These are phyloP conservation scores for Diplotaxis tenuifolia DNA, from an alignment of 345 rosid genomes.

Conservation along the genomic window DNA sequence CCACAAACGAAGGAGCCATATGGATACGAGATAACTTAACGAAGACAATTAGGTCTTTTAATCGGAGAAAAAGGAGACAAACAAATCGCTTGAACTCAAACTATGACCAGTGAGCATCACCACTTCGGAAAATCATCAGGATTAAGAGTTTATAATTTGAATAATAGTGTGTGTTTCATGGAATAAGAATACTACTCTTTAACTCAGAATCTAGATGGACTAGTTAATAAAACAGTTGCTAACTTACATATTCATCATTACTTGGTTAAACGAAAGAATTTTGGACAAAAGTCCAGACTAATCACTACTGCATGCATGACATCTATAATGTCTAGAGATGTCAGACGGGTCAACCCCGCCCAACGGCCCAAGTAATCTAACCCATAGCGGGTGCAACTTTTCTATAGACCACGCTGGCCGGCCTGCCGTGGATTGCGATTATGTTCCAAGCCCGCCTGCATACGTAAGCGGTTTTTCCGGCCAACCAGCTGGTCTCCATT, in stretches of 20 bases:
- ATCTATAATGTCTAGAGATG: neutral
- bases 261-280: neutral
- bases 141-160: neutral
- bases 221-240: neutral
- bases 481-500: no score
- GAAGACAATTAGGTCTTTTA: neutral
- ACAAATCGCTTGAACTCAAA: neutral
- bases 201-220: neutral
- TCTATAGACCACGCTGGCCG: no score
- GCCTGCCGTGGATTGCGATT: no score
- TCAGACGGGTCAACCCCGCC: no score
- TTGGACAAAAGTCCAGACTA: neutral
- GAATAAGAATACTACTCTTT: neutral
- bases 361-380: no score
- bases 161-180: neutral
- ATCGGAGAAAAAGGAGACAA: neutral
- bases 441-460: no score
- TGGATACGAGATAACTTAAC: neutral
- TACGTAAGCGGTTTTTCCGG: no score
- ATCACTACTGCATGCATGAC: neutral
- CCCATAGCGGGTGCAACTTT: no score
- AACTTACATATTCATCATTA: neutral
- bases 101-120: neutral
- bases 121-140: neutral
- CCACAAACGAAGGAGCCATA: neutral